Conservation (phyloP, 352 stramenopile genomes). For the Pilasporangium apinafurcum region DNA sequence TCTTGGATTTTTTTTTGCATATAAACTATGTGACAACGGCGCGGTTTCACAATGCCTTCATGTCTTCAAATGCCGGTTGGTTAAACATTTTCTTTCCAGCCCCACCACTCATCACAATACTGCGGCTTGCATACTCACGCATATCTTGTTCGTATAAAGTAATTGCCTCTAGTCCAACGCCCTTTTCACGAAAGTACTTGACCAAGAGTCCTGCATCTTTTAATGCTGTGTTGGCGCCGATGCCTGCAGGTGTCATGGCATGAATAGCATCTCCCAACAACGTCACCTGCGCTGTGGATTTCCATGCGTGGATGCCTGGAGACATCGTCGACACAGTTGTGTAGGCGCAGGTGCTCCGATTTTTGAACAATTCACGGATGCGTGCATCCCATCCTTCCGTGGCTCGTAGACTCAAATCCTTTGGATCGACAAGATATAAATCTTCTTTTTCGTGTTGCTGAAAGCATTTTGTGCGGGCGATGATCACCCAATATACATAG, state of each 20-base stretch:
- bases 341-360: neutral
- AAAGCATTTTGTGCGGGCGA: neutral
- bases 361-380: constrained; percentile 5
- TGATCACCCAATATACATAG: constrained; percentile 8
- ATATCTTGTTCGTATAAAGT: constrained; percentile 1
- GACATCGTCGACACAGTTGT: constrained; percentile 4
- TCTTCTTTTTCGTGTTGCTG: neutral
- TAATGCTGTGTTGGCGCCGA: constrained; percentile 4
- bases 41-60: neutral
- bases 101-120: neutral
- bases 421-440: neutral
- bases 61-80: constrained; percentile 4
- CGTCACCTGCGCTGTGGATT: neutral
- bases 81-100: constrained; percentile 4
- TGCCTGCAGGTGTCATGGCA: constrained; percentile 3
- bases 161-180: neutral
- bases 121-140: neutral
- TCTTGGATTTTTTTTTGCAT: no score
- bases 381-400: neutral
- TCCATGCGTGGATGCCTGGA: neutral
- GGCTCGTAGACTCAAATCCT: neutral
- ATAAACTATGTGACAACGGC: no score
- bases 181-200: neutral
- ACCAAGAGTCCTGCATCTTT: constrained; percentile 2
- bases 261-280: constrained; percentile 5